A percentile compares a stretch with the other conserved stretches of the same genome.
These are phyloP conservation scores for Diversispora eburnea DNA, from an alignment of 192 early-diverging fungal species.

Conservation along the genomic window DNA sequence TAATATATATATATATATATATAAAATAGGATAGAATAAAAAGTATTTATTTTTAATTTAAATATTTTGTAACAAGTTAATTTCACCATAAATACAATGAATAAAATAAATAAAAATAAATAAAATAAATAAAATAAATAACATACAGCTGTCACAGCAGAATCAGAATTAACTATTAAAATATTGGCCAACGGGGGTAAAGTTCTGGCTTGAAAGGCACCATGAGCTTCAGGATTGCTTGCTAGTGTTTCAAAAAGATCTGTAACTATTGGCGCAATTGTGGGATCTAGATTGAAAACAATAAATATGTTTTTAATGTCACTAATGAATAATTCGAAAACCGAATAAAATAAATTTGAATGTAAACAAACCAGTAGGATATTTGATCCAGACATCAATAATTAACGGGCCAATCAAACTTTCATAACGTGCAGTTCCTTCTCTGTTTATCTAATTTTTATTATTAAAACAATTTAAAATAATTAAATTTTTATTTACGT, in stretches of 20 bases:
- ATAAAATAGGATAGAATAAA: not conserved
- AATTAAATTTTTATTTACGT: not conserved
- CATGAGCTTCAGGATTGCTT: conserved; percentile 56
- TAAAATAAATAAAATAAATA: conserved; percentile 25
- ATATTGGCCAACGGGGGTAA: conserved; percentile 63
- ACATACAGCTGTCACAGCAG: conserved; percentile 41
- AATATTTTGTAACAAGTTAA: not conserved
- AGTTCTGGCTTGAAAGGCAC: conserved; percentile 66
- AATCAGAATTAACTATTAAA: conserved; percentile 34
- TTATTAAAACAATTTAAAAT: not conserved
- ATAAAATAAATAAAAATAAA: not conserved
- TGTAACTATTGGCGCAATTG: conserved; percentile 68
- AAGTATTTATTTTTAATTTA: no score
- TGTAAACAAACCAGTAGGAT: conserved; percentile 52
- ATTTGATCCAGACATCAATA: conserved; percentile 73
- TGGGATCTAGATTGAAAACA: conserved; percentile 48
- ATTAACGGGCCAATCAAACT: conserved; percentile 65
- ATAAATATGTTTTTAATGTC: not conserved
- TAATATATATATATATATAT: not conserved
- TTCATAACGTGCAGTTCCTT: conserved; percentile 72
- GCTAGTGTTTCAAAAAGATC: conserved; percentile 79
- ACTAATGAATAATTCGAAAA: not conserved
- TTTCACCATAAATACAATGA: no score
- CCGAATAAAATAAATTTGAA: not conserved
- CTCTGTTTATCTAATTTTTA: conserved; percentile 55